Evolutionary conservation across 805 yeast genomes (phyloP), one percentile per base, ranked within the genome.

Genomic region (Starmerella tilneyi): DNA sequence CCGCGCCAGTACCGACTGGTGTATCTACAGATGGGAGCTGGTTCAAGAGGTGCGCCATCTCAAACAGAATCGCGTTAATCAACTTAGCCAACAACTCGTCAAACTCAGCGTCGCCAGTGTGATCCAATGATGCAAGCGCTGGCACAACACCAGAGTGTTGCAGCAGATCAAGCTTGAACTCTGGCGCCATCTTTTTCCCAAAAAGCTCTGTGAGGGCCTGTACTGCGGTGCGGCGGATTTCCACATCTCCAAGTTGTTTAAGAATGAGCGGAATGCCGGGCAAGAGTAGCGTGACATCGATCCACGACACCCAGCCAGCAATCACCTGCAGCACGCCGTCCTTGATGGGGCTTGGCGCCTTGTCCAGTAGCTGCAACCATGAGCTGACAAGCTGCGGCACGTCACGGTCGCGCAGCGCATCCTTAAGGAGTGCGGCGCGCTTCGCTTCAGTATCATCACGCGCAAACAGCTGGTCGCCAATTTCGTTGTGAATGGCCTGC

Each of bases 291-390:
- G 79, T 69, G 49, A 88, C 78, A 60, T 84, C 94, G 61, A 88
- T 84, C 98, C 99, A 92, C 20, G 88, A 79, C 20, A 86, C 82
- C 73, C 82, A 92, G 11, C 77, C 76, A 9, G 96, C 96, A 45
- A 92, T 75, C 45, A 78, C 78, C 43, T 70, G 69, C 41, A 85
- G 69, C 6, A 77, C 66, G 48, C 73, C 73, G 50, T 72, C 76
- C 56, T 83, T 54, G 50, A 81, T 71, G 48, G 75, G 76, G 51
- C 30, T 13, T 13, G 41, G 30, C 19, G 28, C 30, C 23, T 17
- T 32, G 24, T 21, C 39, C 13, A 50, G 48, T 15, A 50, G 27
- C 22, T 28, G 48, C 17, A 42, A 33, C 49, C 48, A 47, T 11
- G 48, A 47, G 9, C 66, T 61, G 17, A 69, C 66, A 79, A 89